Conservation (phyloP, 2,329 filamentous ascomycete species). For the Helotiales sp. region DNA sequence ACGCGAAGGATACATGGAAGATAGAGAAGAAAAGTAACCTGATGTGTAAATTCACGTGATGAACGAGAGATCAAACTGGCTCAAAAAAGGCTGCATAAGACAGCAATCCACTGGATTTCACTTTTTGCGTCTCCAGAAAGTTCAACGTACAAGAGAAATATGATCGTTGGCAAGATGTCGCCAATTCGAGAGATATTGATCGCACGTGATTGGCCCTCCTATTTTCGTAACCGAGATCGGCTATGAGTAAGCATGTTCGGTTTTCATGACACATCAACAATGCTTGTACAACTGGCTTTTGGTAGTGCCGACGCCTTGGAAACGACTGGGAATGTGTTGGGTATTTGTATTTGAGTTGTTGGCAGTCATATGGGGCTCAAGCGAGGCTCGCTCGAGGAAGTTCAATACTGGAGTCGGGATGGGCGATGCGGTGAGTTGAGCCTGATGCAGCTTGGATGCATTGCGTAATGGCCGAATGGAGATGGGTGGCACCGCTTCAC, state of each 20-base stretch:
- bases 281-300: background rate
- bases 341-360: too few species aligned
- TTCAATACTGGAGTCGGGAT: background rate
- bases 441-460: background rate
- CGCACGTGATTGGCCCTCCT: background rate
- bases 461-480: background rate
- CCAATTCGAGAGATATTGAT: background rate
- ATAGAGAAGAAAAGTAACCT: too few species aligned
- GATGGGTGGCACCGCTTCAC: background rate
- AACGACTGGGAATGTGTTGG: background rate
- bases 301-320: background rate
- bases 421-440: background rate
- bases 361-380: background rate
- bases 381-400: background rate
- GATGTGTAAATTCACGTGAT: too few species aligned
- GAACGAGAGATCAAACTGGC: too few species aligned
- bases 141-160: too few species aligned
- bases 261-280: conserved; percentile 11
- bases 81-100: too few species aligned
- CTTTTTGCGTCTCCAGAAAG: too few species aligned
- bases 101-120: too few species aligned
- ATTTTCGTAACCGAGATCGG: conserved; percentile 6
- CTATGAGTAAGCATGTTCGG: conserved; percentile 6
- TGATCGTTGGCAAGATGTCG: too few species aligned
- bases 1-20: too few species aligned